phyloP scores from a whole-genome alignment of 371 early-diverging fungal genomes.

The Syncephalastrum racemosum region DNA sequence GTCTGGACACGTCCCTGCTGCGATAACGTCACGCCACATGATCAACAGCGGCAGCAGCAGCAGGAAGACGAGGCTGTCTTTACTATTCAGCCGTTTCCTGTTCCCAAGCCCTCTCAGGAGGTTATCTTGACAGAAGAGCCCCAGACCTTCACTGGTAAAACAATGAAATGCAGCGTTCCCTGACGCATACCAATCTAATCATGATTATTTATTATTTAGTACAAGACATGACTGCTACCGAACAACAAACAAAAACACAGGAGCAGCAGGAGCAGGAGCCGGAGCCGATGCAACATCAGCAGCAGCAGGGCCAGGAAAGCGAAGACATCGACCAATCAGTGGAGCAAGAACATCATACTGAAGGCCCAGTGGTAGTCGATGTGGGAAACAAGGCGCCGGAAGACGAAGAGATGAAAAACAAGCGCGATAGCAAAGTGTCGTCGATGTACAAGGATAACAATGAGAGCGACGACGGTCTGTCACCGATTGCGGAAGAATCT shows the following conservation, averaged over 20 bases:
- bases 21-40: background rate
- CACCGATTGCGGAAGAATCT: conserved; percentile 6
- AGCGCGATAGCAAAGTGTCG: conserved; percentile 16
- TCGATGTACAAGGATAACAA: conserved; percentile 5
- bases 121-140: no score
- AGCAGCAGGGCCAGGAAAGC: background rate
- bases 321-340: background rate
- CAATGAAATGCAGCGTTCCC: no score
- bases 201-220: no score
- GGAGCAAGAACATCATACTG: background rate
- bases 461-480: background rate
- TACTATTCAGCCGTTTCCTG: no score
- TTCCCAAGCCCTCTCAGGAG: no score
- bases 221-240: no score
- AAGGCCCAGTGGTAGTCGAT: background rate
- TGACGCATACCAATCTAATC: no score
- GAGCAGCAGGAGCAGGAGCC: background rate
- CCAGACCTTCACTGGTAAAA: no score
- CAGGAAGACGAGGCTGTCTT: no score
- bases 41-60: background rate
- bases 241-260: background rate
- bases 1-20: conserved; percentile 19
- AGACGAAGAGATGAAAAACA: background rate
- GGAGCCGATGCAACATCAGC: background rate
- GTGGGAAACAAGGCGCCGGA: background rate